A percentile compares a stretch with the other conserved stretches of the same genome.
phyloP scores from a whole-genome alignment of 192 early-diverging fungal genomes.

The Linnemannia hyalina region DNA sequence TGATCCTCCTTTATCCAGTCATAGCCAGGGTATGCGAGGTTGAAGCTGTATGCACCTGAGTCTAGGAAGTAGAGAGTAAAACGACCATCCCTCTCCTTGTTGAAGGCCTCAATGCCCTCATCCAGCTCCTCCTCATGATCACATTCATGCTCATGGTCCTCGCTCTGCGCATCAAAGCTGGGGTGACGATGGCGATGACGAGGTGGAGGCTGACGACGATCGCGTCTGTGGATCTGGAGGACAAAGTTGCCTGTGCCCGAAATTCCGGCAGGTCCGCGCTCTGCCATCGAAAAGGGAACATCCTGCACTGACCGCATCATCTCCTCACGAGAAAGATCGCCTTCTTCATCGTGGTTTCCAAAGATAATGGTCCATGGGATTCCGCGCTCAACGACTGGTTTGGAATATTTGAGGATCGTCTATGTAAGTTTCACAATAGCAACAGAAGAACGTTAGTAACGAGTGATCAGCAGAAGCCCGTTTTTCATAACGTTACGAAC shows the following conservation, averaged over 20 bases:
- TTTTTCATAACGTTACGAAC: background rate
- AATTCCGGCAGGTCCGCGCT: constrained; percentile 51
- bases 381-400: constrained; percentile 37
- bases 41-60: constrained; percentile 56
- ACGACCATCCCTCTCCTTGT: constrained; percentile 3
- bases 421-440: background rate
- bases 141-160: background rate
- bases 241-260: constrained; percentile 61
- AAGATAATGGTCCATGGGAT: constrained; percentile 60
- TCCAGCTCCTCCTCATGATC: background rate
- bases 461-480: background rate
- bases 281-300: constrained; percentile 54
- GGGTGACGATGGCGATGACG: background rate
- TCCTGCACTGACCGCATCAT: constrained; percentile 52
- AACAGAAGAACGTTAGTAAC: background rate
- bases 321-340: constrained; percentile 60
- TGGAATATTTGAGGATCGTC: constrained; percentile 53
- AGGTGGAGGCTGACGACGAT: background rate
- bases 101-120: background rate
- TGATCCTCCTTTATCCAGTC: constrained; percentile 60
- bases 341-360: constrained; percentile 63
- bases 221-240: constrained; percentile 38
- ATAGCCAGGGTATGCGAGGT: constrained; percentile 46
- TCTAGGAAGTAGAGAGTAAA: constrained; percentile 64
- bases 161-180: constrained; percentile 9